Evolutionary conservation across 306 rosid genomes (phyloP).

Genomic region (Cicer cuneatum): DNA sequence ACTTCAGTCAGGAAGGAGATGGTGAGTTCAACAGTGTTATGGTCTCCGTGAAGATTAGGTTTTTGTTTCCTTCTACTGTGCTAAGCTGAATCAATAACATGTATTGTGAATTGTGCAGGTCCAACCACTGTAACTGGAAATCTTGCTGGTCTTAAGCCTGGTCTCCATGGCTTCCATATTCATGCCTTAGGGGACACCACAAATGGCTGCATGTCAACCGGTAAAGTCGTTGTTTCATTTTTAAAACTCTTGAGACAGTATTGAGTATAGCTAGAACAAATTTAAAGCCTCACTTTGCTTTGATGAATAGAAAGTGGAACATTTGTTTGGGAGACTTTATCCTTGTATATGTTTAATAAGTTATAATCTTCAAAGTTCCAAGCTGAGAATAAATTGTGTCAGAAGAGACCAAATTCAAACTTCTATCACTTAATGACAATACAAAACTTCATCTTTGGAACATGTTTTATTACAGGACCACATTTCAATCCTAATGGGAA

Average conservation of each 20-base stretch:
- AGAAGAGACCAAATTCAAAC: not conserved
- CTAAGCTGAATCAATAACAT: not conserved
- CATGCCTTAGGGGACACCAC: constrained; percentile 97
- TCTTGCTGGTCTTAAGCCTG: constrained; percentile 82
- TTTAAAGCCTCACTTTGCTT: not conserved
- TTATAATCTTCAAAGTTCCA: constrained; percentile 7
- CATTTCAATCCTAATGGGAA: constrained; percentile 82
- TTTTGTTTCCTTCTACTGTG: not conserved
- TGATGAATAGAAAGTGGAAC: not conserved
- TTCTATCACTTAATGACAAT: constrained; percentile 5
- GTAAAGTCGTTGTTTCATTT: constrained; percentile 46
- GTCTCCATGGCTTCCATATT: constrained; percentile 91
- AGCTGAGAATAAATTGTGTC: constrained; percentile 20
- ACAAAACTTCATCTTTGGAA: constrained; percentile 15
- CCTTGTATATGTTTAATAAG: not conserved
- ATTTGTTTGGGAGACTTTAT: not conserved
- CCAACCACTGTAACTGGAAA: constrained; percentile 83
- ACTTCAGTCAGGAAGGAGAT: constrained; percentile 75
- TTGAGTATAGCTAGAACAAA: not conserved
- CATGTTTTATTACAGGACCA: constrained; percentile 58
- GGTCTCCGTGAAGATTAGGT: not conserved
- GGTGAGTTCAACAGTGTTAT: constrained; percentile 51
- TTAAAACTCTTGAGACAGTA: constrained; percentile 4
- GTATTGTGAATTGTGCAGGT: constrained; percentile 50
- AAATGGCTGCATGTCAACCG: constrained; percentile 96